Base-by-base conservation (phyloP, 1,139 yeast species). In the Meyerozyma sp. region DNA sequence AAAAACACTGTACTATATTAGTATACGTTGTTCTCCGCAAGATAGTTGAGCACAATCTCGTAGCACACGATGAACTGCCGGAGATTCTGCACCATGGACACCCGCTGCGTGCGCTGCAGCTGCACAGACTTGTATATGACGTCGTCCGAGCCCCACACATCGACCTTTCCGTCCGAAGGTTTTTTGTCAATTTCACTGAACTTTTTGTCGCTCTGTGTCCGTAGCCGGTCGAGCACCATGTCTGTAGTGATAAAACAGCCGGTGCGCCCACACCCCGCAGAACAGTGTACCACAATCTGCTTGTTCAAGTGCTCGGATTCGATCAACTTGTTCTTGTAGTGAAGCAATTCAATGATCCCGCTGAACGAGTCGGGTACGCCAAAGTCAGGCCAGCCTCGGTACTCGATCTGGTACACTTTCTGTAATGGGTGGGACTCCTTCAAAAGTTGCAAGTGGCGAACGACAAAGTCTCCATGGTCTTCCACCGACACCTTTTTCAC, bases 361-460 rank as follows among this genome's bases (percentile, higher is more conserved):
- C 65, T 61, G 23, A 78, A 73, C 49, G 74, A 65, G 8, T 73
- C 70, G 1, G 91, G 86, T 1, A 81, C 75, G 8, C 93, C 93
- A 46, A 85, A 77, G 63, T 88, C 96, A 1, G 95, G 86, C 96
- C 96, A 89, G 32, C 75, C 73, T 8, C 76, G 73, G 60, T 79
- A 84, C 49, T 87, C 93, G 35, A 89, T 62, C 53, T 88, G 96
- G 45, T 73, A 71, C 4, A 88, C 74, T 4, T 43, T 37, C 23
- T 44, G 52, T 8, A 30, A 13, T 16, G 40, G 34, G 11, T 40
- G 44, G 32, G 43, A 16, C 37, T 7, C 26, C 9, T 34, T 34
- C 26, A 34, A 10, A 34, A 34, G 37, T 18, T 34, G 37, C 25
- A 34, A 21, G 26, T 18, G 14, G 3, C 37, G 37, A 10, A 34